Evolutionary conservation across 1,284 basidiomycete genomes (phyloP), one percentile per base, ranked within the genome.

Genomic region (Pisolithus thermaeus): DNA sequence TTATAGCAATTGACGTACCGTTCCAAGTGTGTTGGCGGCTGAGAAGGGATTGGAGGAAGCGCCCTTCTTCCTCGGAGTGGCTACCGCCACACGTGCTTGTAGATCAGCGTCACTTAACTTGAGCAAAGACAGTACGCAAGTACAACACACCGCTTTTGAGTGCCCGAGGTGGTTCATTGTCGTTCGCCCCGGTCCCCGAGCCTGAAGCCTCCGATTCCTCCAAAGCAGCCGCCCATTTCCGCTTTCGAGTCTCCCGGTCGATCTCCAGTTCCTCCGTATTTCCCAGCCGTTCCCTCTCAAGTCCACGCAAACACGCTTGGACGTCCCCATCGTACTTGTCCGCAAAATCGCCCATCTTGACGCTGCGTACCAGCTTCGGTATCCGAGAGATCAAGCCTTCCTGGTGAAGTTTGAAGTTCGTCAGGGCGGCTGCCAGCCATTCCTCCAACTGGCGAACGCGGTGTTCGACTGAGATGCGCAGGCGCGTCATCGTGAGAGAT

Each of bases 251-350:
- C 46, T 73, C 78, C 56, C 78, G 75, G 57, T 88, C 84, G 49
- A 87, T 79, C 53, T 81, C 80, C 16, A 77, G 73, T 56, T 66
- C 70, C 18, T 76, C 77, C 6, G 71, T 70, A 35, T 70, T 73
- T 11, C 71, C 73, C 48, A 81, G 65, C 50, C 71, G 72, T 51
- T 83, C 81, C 59, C 76, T 80, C 67, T 84, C 84, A 48, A 81
- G 67, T 9, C 79, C 84, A 55, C 79, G 75, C 52, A 88, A 67
- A 42, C 83, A 84, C 11, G 76, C 78, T 58, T 87, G 81, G 20
- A 88, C 72, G 59, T 87, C 81, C 2, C 85, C 87, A 47, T 83
- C 74, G 65, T 90, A 90, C 61, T 86, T 88, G 50, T 81, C 81
- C 25, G 77, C 79, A 65, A 91, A 89, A 46, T 90, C 87, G 47